Evolutionary conservation across 441 rosid species (phyloP).

Genomic region (Brassica balearica): DNA sequence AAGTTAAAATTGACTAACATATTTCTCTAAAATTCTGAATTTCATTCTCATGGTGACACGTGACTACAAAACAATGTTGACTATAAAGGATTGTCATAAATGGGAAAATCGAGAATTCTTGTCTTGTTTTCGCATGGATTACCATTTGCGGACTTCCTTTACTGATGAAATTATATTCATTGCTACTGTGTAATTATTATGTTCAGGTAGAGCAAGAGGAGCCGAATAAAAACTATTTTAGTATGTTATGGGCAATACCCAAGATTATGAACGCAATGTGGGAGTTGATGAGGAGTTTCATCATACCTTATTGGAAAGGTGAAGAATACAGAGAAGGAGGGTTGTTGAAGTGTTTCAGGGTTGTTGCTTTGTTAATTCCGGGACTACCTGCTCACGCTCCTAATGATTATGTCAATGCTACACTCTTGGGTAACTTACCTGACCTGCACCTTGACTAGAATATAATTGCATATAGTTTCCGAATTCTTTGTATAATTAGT

Average conservation of each 20-base stretch:
- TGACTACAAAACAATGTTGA: too few relatives aligned
- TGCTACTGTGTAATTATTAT: neutral
- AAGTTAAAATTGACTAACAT: too few relatives aligned
- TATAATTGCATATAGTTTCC: neutral
- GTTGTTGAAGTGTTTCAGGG: constrained; percentile 53
- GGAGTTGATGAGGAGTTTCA: constrained; percentile 70
- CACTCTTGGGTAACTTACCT: constrained; percentile 51
- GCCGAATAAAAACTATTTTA: constrained; percentile 77
- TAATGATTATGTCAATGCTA: constrained; percentile 65
- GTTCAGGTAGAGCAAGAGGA: constrained; percentile 60
- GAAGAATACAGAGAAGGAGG: constrained; percentile 55
- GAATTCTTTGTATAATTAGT: constrained; percentile 14
- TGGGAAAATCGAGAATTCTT: too few relatives aligned
- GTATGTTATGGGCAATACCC: constrained; percentile 51
- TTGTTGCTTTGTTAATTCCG: constrained; percentile 58
- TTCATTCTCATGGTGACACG: neutral
- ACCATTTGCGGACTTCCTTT: neutral
- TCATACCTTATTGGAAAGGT: constrained; percentile 53
- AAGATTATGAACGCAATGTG: constrained; percentile 56
- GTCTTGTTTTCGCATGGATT: neutral
- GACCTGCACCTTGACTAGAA: constrained; percentile 12
- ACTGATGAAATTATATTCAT: neutral
- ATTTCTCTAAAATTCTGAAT: too few relatives aligned
- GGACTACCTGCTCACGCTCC: constrained; percentile 68
- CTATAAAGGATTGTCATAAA: too few relatives aligned